Conservation (phyloP, 257 asterid species). For the Solanum sparsipilum region DNA sequence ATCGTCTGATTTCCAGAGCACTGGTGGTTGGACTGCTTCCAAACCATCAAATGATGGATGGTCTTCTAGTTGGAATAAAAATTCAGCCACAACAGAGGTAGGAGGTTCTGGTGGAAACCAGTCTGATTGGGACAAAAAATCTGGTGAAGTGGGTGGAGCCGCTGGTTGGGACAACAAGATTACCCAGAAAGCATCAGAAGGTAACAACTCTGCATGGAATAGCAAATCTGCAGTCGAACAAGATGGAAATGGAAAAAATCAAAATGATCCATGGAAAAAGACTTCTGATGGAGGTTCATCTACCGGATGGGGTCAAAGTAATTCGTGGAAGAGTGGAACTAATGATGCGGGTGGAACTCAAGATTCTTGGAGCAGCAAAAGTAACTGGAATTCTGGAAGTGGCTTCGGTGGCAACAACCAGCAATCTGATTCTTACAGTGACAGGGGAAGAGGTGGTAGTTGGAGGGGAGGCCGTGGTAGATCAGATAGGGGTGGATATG, state of each 20-base stretch:
- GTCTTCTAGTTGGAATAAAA: slow-evolving; percentile 37
- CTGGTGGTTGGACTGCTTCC: slow-evolving; percentile 22
- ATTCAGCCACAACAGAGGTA: slow-evolving; percentile 17
- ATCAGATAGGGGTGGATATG: slow-evolving; percentile 45
- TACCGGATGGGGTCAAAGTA: slow-evolving; percentile 70
- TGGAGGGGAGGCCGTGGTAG: slow-evolving; percentile 67
- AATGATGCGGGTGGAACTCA: slow-evolving; percentile 33
- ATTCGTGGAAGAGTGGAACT: slow-evolving; percentile 35
- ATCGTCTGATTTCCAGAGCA: slow-evolving; percentile 7
- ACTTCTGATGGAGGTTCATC: slow-evolving; percentile 35
- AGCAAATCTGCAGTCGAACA: not conserved
- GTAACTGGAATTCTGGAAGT: slow-evolving; percentile 55
- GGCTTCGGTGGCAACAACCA: slow-evolving; percentile 29
- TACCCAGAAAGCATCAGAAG: slow-evolving; percentile 18
- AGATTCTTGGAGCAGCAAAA: slow-evolving; percentile 56
- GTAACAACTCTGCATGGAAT: not conserved
- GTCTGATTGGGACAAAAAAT: slow-evolving; percentile 22
- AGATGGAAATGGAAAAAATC: not conserved
- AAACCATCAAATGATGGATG: slow-evolving; percentile 7
- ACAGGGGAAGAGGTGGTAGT: slow-evolving; percentile 54
- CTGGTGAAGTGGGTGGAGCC: not conserved
- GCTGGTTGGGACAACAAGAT: slow-evolving; percentile 30
- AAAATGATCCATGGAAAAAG: slow-evolving; percentile 18
- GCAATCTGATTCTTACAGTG: slow-evolving; percentile 28
- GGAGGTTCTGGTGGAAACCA: slow-evolving; percentile 14